Evolutionary conservation across 164 flowering plant species (phyloP).

Genomic region (Buxus sempervirens): DNA sequence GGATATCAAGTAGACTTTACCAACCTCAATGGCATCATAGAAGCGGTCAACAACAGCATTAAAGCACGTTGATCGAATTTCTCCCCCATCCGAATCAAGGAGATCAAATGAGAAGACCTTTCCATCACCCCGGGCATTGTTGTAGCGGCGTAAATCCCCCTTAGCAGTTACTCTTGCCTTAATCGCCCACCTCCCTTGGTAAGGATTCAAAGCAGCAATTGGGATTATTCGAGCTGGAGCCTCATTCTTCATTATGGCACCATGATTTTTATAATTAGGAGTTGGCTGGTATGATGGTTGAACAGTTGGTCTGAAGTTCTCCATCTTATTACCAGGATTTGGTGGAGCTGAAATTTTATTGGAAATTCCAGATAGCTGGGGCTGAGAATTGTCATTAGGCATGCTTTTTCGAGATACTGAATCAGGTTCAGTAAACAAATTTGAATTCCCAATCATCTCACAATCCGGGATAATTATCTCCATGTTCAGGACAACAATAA

Average conservation of each 20-base stretch:
- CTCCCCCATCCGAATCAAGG: conserved; percentile 95
- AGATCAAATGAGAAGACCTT: conserved; percentile 98
- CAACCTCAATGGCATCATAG: conserved; percentile 71
- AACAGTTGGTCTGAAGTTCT: conserved; percentile 56
- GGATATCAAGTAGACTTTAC: conserved; percentile 83
- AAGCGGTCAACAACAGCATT: conserved; percentile 90
- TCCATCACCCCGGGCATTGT: conserved; percentile 97
- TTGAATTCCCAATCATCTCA: conserved; percentile 82
- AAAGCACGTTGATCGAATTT: conserved; percentile 95
- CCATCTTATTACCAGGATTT: conserved; percentile 30
- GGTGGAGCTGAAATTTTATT: conserved; percentile 15
- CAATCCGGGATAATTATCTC: conserved; percentile 75
- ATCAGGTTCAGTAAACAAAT: conserved; percentile 30
- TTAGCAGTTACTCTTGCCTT: conserved; percentile 97
- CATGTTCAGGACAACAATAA: conserved; percentile 85
- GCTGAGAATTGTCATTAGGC: conserved; percentile 21
- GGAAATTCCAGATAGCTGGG: not conserved
- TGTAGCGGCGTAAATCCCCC: conserved; percentile 89
- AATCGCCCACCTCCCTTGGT: conserved; percentile 98
- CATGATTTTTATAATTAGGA: conserved; percentile 74
- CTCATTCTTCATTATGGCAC: conserved; percentile 83
- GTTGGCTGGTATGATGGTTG: conserved; percentile 90
- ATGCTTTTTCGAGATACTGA: conserved; percentile 26
- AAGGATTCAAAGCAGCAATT: conserved; percentile 88
- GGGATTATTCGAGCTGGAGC: conserved; percentile 95